Conservation (phyloP, 1,284 basidiomycete genomes). For the Cutaneotrichosporon sp. region DNA sequence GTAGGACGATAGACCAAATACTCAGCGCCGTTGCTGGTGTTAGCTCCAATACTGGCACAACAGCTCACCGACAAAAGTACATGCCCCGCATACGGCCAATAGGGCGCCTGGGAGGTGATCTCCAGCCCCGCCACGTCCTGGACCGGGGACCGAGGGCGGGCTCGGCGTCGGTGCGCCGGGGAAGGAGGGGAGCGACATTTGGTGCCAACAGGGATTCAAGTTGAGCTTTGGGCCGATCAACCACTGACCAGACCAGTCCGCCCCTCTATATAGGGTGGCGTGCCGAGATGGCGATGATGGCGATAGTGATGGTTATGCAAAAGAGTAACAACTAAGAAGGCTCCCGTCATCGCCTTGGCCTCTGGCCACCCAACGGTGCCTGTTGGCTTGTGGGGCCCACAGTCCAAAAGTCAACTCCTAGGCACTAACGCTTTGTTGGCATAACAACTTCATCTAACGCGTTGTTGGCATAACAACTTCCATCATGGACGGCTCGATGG, state of each 20-base stretch:
- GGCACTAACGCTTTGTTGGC: no score
- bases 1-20: slow-evolving; percentile 76
- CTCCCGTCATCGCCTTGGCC: slow-evolving; percentile 5
- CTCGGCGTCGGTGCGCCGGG: slow-evolving; percentile 3
- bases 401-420: background rate
- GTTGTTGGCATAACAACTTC: background rate
- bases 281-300: background rate
- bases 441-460: background rate
- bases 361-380: slow-evolving; percentile 6
- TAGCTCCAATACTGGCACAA: background rate
- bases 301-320: no score
- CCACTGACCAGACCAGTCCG: background rate
- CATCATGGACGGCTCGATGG: slow-evolving; percentile 5
- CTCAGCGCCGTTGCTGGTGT: slow-evolving; percentile 70
- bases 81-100: slow-evolving; percentile 47
- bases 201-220: background rate
- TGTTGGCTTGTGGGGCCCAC: background rate
- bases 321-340: background rate
- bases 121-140: slow-evolving; percentile 38
- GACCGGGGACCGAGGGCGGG: background rate
- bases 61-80: slow-evolving; percentile 46
- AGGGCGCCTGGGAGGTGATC: slow-evolving; percentile 47
- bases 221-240: background rate
- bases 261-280: no score
- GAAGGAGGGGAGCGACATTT: slow-evolving; percentile 22